Evolutionary conservation across 1,139 yeast species (phyloP), one percentile per base, ranked within the genome.

Genomic region (Sporopachydermia cereana): DNA sequence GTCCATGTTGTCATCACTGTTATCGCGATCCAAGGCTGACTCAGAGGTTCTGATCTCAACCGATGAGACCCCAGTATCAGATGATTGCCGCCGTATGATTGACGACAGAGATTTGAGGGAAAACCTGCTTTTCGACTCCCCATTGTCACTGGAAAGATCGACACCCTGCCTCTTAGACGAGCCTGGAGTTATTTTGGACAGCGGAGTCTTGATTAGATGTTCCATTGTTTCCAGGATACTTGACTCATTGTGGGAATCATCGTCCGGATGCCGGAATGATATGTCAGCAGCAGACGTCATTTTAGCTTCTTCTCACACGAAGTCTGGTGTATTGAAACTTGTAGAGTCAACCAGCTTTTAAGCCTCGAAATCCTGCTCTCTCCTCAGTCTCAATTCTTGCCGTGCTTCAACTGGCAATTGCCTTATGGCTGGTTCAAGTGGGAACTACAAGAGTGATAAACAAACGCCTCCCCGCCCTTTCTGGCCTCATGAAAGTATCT

Each of bases 261-360:
- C 30, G 5, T 16, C 39, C 30, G 31, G 31, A 20, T n/a, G 39
- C 18, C 20, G 41, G 27, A n/a, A 39, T 25, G 42, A 36, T 5
- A 39, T 41, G 17, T 43, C 27, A 43, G 36, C 34, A 17, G 45
- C 25, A 34, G 39, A 24, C 12, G 44, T 22, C 5, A 36, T 23
- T 25, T 25, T 25, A 7, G 29, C 29, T n/a, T n/a, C n/a, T n/a
- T n/a, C n/a, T n/a, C n/a, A n/a, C n/a, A n/a, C n/a, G n/a, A n/a
- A n/a, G n/a, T n/a, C n/a, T n/a, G n/a, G n/a, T n/a, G n/a, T n/a
- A n/a, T n/a, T n/a, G n/a, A n/a, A n/a, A n/a, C n/a, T n/a, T n/a
- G n/a, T n/a, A n/a, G n/a, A n/a, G n/a, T n/a, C n/a, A n/a, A n/a
- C n/a, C n/a, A n/a, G n/a, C n/a, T n/a, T n/a, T n/a, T n/a, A n/a